Evolutionary conservation across 371 early-diverging fungal species (phyloP), one percentile per base, ranked within the genome.

Genomic region (Apophysomyces ossiformis): DNA sequence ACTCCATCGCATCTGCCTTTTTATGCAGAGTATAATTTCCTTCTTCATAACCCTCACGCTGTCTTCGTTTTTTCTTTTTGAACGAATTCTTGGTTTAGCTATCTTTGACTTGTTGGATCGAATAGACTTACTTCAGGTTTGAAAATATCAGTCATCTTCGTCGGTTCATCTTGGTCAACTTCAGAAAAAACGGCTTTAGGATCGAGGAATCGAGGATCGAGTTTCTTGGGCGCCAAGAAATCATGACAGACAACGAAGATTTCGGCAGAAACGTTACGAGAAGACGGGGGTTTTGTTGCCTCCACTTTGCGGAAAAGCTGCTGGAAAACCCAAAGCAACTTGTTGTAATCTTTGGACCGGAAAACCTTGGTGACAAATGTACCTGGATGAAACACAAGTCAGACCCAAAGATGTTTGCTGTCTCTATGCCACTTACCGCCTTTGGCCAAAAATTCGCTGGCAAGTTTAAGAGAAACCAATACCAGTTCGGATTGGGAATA

Each of bases 321-420:
- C 72, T 96, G 94, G 74, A 99, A 97, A 18, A 99, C 95, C 96
- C 96, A 99, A 60, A 99, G 83, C 43, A 99, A 86, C 64, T 96
- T 93, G 87, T 96, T 97, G 92, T 99, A 99, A 89, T 99, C 99
- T 81, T 98, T 97, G 68, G 99, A 99, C 68, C 99, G 80, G 84
- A 99, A 99, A 36, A 99, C 95, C 81, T 99, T 99, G 74, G 99
- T 99, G 38, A 99, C 95, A 85, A 99, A 99, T n/a, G 89, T 89
- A 16, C 86, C 78, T 77, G 36, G 61, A 16, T 4, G 9, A 18
- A 57, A 26, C 12, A 44, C 58, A n/a, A 37, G 15, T 16, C 7
- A 15, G n/a, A 36, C 37, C 32, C 7, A 7, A 32, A 44, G 8
- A 37, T 15, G 37, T 39, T 21, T 54, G 15, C 26, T 47, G 43